Evolutionary conservation across 2,329 filamentous ascomycete species (phyloP).

Genomic region (Penicillium thymicola): DNA sequence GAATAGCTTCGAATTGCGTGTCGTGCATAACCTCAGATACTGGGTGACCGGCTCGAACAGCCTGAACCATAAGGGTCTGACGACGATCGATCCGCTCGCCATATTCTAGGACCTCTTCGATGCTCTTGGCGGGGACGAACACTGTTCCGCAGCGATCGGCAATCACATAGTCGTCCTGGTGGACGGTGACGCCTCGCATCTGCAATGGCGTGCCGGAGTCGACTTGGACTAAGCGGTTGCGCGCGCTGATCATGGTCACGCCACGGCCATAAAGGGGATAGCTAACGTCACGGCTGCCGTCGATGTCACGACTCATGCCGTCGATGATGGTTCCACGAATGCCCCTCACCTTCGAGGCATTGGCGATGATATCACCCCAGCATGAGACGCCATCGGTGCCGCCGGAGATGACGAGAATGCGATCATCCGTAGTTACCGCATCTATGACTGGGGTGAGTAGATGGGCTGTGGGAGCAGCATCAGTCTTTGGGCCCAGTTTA

Average conservation of each 20-base stretch:
- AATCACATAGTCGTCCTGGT: conserved; percentile 21
- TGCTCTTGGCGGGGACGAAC: conserved; percentile 13
- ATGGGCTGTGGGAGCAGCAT: conserved; percentile 11
- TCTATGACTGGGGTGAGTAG: conserved; percentile 19
- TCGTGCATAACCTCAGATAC: conserved; percentile 24
- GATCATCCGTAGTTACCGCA: conserved; percentile 16
- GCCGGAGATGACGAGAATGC: conserved; percentile 22
- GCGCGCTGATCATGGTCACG: conserved; percentile 34
- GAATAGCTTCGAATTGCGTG: conserved; percentile 19
- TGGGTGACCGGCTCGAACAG: conserved; percentile 14
- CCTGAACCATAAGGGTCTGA: conserved; percentile 20
- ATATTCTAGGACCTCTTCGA: conserved; percentile 17
- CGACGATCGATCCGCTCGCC: conserved; percentile 14
- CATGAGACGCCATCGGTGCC: conserved; percentile 21
- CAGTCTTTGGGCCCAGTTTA: conserved; percentile 14
- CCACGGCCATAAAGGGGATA: conserved; percentile 37
- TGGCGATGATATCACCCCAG: conserved; percentile 25
- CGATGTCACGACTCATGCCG: conserved; percentile 34
- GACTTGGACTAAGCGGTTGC: conserved; percentile 31
- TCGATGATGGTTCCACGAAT: conserved; percentile 35
- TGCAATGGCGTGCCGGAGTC: conserved; percentile 29
- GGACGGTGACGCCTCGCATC: conserved; percentile 15
- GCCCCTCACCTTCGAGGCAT: conserved; percentile 20
- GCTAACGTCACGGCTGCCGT: conserved; percentile 31
- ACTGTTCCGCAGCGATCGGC: conserved; percentile 21